Conservation (phyloP, 306 rosid species). For the Quercus glauca region DNA sequence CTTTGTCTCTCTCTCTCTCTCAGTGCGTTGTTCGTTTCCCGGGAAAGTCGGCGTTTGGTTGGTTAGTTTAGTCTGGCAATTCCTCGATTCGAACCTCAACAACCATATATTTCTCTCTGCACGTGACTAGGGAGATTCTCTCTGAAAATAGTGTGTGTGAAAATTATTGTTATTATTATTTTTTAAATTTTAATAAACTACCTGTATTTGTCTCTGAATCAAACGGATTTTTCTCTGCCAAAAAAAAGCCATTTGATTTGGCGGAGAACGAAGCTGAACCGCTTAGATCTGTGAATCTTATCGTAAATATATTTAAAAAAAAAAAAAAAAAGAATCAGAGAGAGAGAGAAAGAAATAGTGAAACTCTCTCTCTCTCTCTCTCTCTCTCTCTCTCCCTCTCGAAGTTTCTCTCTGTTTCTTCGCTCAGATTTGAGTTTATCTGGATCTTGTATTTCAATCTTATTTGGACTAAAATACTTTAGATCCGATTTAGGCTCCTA, state of each 20-base stretch:
- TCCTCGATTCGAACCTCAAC: not conserved
- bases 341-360: not conserved
- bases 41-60: slow-evolving; percentile 14
- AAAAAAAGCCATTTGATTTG: not conserved
- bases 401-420: no score
- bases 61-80: not conserved
- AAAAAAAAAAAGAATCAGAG: no score
- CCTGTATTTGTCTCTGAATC: not conserved
- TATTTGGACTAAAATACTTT: not conserved
- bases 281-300: slow-evolving; percentile 30
- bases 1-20: not conserved
- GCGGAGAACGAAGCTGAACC: slow-evolving; percentile 2
- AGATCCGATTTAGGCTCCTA: slow-evolving; percentile 1
- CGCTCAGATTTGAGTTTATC: not conserved
- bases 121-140: not conserved
- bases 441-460: slow-evolving; percentile 18
- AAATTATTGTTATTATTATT: not conserved
- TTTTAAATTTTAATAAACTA: not conserved
- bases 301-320: not conserved
- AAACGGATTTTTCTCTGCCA: not conserved
- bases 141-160: no score
- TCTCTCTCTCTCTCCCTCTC: no score
- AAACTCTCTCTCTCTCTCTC: not conserved
- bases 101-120: not conserved
- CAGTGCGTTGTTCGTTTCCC: not conserved